phyloP scores from a whole-genome alignment of 75 land plant species.

The Cryptomeria japonica region DNA sequence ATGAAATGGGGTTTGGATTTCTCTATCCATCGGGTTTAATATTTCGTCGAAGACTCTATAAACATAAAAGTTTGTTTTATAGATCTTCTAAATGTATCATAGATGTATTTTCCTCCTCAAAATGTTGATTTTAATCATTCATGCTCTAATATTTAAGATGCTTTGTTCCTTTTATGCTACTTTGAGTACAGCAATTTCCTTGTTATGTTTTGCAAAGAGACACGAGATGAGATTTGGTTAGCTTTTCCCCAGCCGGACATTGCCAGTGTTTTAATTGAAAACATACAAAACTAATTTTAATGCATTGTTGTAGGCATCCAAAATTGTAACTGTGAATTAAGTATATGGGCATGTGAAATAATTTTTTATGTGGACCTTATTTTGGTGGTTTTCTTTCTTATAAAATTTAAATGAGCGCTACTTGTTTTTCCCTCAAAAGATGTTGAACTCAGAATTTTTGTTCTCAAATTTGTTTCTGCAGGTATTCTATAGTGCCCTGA shows the following conservation, averaged over 20 bases:
- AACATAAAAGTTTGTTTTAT: background rate
- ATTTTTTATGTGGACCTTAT: background rate
- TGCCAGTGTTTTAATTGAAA: background rate
- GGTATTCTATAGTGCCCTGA: conserved; percentile 88
- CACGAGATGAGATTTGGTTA: background rate
- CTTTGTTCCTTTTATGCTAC: background rate
- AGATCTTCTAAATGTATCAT: background rate
- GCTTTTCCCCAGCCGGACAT: background rate
- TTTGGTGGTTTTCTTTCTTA: background rate
- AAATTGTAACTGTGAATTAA: background rate
- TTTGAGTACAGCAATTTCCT: background rate
- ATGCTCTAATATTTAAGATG: background rate
- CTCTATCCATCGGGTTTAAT: background rate
- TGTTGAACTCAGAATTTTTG: background rate
- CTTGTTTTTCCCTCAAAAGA: background rate
- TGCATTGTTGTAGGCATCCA: background rate
- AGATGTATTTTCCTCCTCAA: background rate
- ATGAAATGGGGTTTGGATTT: background rate
- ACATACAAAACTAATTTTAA: background rate
- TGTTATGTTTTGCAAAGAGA: background rate
- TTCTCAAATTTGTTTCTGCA: conserved; percentile 29
- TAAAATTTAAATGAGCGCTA: background rate
- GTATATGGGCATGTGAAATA: no score
- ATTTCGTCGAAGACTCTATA: background rate
- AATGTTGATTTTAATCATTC: background rate